Evolutionary conservation across 129 eudicot genomes (phyloP).

Genomic region (sunflower (Helianthus annuus)): DNA sequence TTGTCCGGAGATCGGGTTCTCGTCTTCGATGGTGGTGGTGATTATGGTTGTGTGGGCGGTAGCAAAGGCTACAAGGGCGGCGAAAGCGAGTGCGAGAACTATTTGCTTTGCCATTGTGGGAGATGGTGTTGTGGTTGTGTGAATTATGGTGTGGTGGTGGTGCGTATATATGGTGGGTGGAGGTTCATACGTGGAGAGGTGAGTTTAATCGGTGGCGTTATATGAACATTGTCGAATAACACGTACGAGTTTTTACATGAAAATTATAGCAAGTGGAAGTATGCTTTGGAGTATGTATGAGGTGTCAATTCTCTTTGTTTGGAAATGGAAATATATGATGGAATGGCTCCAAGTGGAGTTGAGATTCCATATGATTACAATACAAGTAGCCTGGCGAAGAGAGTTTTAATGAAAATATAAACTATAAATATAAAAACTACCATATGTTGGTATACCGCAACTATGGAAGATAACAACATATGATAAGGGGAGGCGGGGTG

Average conservation of each 20-base stretch:
- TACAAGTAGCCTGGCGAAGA: too few species aligned
- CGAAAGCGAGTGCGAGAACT: slow-evolving; percentile 17
- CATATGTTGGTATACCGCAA: too few species aligned
- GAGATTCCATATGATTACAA: background rate
- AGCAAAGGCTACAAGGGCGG: slow-evolving; percentile 25
- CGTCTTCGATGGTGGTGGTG: slow-evolving; percentile 28
- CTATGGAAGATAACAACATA: too few species aligned
- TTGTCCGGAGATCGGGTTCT: background rate
- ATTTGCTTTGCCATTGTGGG: slow-evolving; percentile 23
- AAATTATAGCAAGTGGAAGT: background rate
- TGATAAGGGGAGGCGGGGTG: too few species aligned
- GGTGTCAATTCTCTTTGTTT: background rate
- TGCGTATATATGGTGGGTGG: slow-evolving; percentile 20
- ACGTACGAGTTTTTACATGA: slow-evolving; percentile 28
- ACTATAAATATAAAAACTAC: too few species aligned
- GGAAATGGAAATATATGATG: background rate
- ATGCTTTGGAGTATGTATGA: background rate
- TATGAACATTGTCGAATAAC: background rate
- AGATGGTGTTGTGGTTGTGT: background rate
- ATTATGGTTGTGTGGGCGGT: slow-evolving; percentile 26
- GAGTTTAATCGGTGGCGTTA: slow-evolving; percentile 12
- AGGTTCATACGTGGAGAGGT: slow-evolving; percentile 11
- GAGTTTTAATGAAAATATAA: too few species aligned
- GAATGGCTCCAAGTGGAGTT: background rate
- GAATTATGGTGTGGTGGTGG: slow-evolving; percentile 10